phyloP scores from a whole-genome alignment of 768 basidiomycete species.

The Suillus variegatus region DNA sequence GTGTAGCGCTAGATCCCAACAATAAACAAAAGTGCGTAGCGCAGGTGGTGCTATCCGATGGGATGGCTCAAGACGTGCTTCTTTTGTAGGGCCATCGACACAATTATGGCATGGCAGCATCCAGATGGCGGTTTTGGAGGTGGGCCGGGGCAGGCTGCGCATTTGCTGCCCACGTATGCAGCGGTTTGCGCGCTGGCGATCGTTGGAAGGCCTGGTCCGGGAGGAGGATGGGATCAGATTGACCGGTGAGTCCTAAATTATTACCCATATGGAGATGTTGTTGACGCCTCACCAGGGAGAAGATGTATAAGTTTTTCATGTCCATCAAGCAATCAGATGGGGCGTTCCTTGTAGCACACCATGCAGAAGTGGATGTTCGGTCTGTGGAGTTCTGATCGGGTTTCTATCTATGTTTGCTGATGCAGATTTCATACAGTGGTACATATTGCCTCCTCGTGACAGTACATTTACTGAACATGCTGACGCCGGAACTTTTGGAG shows the following conservation, averaged over 20 bases:
- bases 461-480: conserved; percentile 78
- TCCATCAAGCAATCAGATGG: conserved; percentile 91
- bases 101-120: conserved; percentile 80
- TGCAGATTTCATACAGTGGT: conserved; percentile 52
- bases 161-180: conserved; percentile 90
- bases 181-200: conserved; percentile 83
- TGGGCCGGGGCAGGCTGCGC: conserved; percentile 85
- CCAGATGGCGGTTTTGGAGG: conserved; percentile 90
- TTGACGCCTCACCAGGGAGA: conserved; percentile 45
- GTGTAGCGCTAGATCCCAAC: conserved; percentile 74
- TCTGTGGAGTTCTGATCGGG: conserved; percentile 33
- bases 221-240: conserved; percentile 86
- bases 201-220: conserved; percentile 68
- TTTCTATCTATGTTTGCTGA: neutral
- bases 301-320: conserved; percentile 88
- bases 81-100: conserved; percentile 67
- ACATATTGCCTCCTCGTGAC: conserved; percentile 89
- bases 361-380: conserved; percentile 95
- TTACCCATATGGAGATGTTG: neutral
- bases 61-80: neutral
- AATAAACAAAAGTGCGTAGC: conserved; percentile 72
- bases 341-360: conserved; percentile 84
- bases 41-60: neutral
- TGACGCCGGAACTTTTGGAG: conserved; percentile 84
- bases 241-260: conserved; percentile 54